These are phyloP conservation scores for Rheum nobile DNA, from an alignment of 148 eudicot genomes.

Conservation along the genomic window DNA sequence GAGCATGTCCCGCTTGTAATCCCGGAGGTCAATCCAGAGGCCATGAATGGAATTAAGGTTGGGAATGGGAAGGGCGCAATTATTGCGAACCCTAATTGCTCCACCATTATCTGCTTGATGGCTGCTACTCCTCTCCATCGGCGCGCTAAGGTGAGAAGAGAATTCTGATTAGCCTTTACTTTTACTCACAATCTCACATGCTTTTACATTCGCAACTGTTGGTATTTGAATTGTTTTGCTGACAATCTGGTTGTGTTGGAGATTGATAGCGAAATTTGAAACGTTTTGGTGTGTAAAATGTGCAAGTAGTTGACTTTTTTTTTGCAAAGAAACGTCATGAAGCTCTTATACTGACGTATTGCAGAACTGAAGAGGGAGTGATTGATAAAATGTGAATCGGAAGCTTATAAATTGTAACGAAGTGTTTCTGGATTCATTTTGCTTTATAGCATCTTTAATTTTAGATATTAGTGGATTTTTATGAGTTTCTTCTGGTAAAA, in stretches of 20 bases:
- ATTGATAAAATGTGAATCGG: background rate
- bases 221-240: background rate
- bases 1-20: conserved; percentile 76
- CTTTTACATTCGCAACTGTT: background rate
- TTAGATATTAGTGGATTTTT: background rate
- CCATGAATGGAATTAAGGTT: conserved; percentile 54
- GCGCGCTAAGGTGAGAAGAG: conserved; percentile 54
- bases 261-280: background rate
- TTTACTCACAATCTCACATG: background rate
- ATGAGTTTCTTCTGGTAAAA: background rate
- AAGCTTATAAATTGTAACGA: background rate
- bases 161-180: background rate
- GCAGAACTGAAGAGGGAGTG: background rate
- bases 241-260: background rate
- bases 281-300: background rate
- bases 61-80: conserved; percentile 63
- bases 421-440: background rate
- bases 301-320: background rate
- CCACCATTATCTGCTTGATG: conserved; percentile 95
- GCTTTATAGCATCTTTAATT: background rate
- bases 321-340: background rate
- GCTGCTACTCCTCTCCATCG: conserved; percentile 97
- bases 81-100: conserved; percentile 95
- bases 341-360: background rate
- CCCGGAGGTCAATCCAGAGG: conserved; percentile 91